Conservation (phyloP, 23 red algal species). For the Gracilaria caudata region DNA sequence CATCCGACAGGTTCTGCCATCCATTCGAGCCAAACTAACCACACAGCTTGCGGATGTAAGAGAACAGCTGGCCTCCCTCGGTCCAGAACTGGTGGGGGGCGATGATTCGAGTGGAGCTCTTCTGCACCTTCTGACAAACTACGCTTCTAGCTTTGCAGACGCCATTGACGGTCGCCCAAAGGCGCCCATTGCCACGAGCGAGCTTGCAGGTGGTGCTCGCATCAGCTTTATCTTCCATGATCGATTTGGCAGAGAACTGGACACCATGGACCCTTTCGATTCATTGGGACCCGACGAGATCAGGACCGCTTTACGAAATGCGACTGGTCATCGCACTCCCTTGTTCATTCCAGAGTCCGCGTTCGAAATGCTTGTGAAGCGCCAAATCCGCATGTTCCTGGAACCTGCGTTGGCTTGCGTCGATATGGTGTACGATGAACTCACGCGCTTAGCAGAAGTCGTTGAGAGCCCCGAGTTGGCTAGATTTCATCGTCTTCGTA, state of each 20-base stretch:
- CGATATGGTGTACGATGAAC: conserved; percentile 93
- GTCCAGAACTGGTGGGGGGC: conserved; percentile 60
- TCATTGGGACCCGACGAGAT: conserved; percentile 91
- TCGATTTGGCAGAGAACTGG: conserved; percentile 80
- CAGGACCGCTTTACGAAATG: conserved; percentile 96
- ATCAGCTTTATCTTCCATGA: conserved; percentile 97
- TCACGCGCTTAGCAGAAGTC: conserved; percentile 72
- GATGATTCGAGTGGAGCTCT: conserved; percentile 76
- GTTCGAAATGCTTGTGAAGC: conserved; percentile 92
- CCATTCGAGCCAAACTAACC: conserved; percentile 78
- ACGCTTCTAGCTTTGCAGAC: conserved; percentile 81
- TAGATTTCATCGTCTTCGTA: conserved; percentile 78
- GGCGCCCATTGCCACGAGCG: conserved; percentile 72
- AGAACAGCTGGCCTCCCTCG: conserved; percentile 69
- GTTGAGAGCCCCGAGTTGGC: conserved; percentile 76
- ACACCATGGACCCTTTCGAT: conserved; percentile 88
- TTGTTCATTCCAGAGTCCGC: conserved; percentile 96
- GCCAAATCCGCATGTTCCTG: conserved; percentile 85
- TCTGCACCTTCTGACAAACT: conserved; percentile 86
- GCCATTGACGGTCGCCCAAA: conserved; percentile 88
- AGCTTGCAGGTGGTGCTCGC: conserved; percentile 89
- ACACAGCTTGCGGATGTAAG: conserved; percentile 75
- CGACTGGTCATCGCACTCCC: conserved; percentile 90
- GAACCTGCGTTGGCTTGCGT: conserved; percentile 86
- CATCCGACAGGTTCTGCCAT: conserved; percentile 87